Evolutionary conservation across 139 green algal species (phyloP).

Genomic region (Chlamydomonas schloesseri): DNA sequence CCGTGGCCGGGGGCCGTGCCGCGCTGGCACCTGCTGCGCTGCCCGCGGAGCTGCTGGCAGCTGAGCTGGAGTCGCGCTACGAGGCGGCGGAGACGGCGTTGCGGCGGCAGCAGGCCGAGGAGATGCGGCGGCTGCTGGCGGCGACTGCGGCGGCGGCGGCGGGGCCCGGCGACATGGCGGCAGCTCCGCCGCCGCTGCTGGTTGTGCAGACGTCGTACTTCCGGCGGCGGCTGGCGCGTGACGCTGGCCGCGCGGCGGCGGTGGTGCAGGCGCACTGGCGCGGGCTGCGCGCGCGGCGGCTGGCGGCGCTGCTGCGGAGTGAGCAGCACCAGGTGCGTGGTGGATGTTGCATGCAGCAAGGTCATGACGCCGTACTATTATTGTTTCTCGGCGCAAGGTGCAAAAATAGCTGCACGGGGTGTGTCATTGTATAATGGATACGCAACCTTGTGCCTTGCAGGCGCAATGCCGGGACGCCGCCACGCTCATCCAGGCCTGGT

Average conservation of each 20-base stretch:
- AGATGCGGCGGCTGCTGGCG: neutral
- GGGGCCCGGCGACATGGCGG: too few relatives aligned
- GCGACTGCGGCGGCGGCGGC: too few relatives aligned
- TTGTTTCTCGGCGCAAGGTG: too few relatives aligned
- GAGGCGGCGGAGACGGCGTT: neutral
- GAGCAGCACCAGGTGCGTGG: neutral
- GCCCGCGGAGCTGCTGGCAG: neutral
- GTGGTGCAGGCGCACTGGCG: neutral
- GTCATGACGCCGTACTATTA: too few relatives aligned
- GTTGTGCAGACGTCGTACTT: constrained; percentile 18
- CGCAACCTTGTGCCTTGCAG: too few relatives aligned
- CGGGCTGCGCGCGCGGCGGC: neutral
- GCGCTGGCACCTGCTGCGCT: neutral
- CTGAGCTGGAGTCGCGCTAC: neutral
- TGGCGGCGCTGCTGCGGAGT: neutral
- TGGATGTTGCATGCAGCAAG: too few relatives aligned
- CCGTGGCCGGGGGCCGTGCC: too few relatives aligned
- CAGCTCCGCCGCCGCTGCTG: neutral
- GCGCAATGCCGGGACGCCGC: neutral
- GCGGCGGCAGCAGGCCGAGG: neutral
- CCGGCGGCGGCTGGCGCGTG: neutral
- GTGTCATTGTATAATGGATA: too few relatives aligned
- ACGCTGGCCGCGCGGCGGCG: neutral
- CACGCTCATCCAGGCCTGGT: constrained; percentile 2
- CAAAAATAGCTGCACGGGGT: too few relatives aligned